phyloP scores from a whole-genome alignment of 2,329 filamentous ascomycete species.

The Colletotrichum musae region DNA sequence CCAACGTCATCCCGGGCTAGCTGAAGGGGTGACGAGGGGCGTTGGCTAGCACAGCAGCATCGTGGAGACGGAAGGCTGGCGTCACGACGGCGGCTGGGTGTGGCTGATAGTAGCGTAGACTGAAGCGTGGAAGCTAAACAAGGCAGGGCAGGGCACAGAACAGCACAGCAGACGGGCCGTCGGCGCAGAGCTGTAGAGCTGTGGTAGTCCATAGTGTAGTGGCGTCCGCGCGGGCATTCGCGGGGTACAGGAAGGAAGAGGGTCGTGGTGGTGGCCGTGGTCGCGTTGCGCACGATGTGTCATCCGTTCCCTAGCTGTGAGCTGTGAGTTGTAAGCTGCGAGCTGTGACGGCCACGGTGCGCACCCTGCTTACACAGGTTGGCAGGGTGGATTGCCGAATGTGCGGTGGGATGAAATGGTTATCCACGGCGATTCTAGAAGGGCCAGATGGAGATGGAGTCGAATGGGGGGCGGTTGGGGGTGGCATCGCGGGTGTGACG shows the following conservation, averaged over 20 bases:
- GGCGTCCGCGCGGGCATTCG: slow-evolving; percentile 27
- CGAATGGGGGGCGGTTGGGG: slow-evolving; percentile 11
- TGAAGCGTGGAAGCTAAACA: slow-evolving; percentile 29
- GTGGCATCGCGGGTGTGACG: slow-evolving; percentile 30
- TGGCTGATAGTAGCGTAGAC: slow-evolving; percentile 24
- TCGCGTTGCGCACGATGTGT: slow-evolving; percentile 30
- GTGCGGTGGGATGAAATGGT: slow-evolving; percentile 10
- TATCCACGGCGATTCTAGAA: slow-evolving; percentile 11
- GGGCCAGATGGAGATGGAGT: slow-evolving; percentile 5
- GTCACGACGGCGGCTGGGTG: slow-evolving; percentile 39
- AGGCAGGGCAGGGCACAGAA: slow-evolving; percentile 1
- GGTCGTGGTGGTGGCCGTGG: slow-evolving; percentile 1
- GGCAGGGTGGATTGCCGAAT: not conserved
- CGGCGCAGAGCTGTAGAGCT: not conserved
- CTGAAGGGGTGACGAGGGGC: slow-evolving; percentile 11
- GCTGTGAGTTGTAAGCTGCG: not conserved
- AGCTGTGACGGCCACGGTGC: slow-evolving; percentile 13
- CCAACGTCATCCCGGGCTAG: slow-evolving; percentile 34
- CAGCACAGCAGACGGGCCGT: slow-evolving; percentile 8
- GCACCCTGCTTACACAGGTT: slow-evolving; percentile 17
- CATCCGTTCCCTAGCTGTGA: slow-evolving; percentile 19
- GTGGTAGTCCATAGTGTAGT: not conserved
- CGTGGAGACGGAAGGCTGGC: slow-evolving; percentile 22
- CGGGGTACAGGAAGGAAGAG: slow-evolving; percentile 8
- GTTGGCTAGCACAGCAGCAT: slow-evolving; percentile 15